Evolutionary conservation across 805 yeast genomes (phyloP).

Genomic region (Pichia thaimueangensis): DNA sequence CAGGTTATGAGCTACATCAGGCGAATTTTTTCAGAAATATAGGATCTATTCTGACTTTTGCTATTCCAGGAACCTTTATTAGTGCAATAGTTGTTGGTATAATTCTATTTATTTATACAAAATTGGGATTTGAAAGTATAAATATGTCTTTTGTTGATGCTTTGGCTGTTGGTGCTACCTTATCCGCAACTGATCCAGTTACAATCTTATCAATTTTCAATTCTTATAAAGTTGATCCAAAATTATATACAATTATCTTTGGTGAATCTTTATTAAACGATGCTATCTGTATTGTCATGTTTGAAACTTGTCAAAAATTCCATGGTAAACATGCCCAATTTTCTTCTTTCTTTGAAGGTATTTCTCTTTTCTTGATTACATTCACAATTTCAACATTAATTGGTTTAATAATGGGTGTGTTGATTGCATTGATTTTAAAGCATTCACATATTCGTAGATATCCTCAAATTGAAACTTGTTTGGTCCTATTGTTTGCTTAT

Average conservation of each 20-base stretch:
- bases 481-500: conserved; percentile 85
- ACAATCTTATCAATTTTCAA: conserved; percentile 94
- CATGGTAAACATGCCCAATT: conserved; percentile 77
- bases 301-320: conserved; percentile 95
- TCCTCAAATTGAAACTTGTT: conserved; percentile 95
- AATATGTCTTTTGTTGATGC: conserved; percentile 94
- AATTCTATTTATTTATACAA: conserved; percentile 82
- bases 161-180: conserved; percentile 92
- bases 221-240: conserved; percentile 97
- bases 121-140: conserved; percentile 83
- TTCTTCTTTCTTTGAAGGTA: conserved; percentile 83
- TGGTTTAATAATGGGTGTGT: conserved; percentile 80
- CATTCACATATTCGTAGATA: conserved; percentile 90
- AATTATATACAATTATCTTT: conserved; percentile 90
- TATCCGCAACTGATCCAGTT: conserved; percentile 98
- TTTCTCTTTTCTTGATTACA: conserved; percentile 87
- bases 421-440: conserved; percentile 83
- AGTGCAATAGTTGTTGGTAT: conserved; percentile 89
- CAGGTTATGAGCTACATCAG: conserved; percentile 95
- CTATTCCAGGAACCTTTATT: conserved; percentile 94
- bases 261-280: conserved; percentile 95
- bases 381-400: conserved; percentile 86
- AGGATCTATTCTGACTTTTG: conserved; percentile 85
- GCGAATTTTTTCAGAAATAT: conserved; percentile 90
- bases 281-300: conserved; percentile 98